Conservation (phyloP, 1,139 yeast genomes). For the Arxiozyma bovina region DNA sequence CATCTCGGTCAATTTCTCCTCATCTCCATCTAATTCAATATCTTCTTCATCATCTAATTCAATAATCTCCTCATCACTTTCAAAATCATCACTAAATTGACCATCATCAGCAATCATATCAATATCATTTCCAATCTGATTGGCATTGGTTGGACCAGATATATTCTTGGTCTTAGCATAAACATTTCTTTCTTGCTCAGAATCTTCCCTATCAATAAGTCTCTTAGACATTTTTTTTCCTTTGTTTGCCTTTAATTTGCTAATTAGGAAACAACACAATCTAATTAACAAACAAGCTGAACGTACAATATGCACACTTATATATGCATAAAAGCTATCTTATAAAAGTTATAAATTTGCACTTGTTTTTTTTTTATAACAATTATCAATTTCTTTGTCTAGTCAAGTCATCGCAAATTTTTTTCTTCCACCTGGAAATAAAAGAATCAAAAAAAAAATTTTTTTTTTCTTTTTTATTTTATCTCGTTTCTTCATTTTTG, state of each 20-base stretch:
- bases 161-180: conserved; percentile 32
- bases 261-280: background rate
- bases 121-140: conserved; percentile 25
- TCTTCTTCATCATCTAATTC: conserved; percentile 65
- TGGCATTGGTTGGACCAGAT: conserved; percentile 31
- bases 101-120: conserved; percentile 82
- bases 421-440: background rate
- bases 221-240: conserved; percentile 51
- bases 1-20: conserved; percentile 22
- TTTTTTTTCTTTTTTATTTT: too few relatives aligned
- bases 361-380: background rate
- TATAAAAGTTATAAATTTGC: background rate
- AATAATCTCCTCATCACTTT: conserved; percentile 83
- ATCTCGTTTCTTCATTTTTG: too few relatives aligned
- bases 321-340: background rate
- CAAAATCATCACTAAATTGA: conserved; percentile 91
- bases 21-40: conserved; percentile 30
- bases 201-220: conserved; percentile 33
- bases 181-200: conserved; percentile 32
- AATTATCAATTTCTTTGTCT: background rate
- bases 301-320: background rate
- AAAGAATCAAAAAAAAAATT: background rate
- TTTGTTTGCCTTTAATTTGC: background rate
- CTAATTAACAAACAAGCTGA: background rate
- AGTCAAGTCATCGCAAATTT: conserved; percentile 3